Base-by-base conservation (phyloP, 768 basidiomycete genomes). In the Wakefieldia striispora region DNA sequence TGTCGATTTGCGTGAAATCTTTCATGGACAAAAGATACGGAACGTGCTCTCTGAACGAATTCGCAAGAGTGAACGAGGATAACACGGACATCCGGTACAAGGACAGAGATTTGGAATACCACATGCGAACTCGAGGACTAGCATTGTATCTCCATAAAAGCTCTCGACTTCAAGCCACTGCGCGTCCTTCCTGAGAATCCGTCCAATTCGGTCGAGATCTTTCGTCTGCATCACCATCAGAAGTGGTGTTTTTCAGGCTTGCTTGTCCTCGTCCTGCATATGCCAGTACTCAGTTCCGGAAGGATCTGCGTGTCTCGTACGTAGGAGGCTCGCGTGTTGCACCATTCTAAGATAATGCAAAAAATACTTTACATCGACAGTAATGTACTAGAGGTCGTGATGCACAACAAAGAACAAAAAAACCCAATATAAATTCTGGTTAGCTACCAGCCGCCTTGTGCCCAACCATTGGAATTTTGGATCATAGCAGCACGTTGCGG, bases 401-500 rank as follows among this genome's bases (percentile, higher is more conserved):
- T 38, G 38, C 48, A 50, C 45, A 56, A 53, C 40, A 56, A 42
- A 56, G 44, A 51, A 57, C 46, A 52, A 57, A 29, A 33, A 54
- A 57, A 45, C 39, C 46, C 33, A 48, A 45, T 47, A 53, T 49
- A 54, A 59, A 59, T 46, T 51, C 49, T 46, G 37, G 23, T 14
- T 16, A 11, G 60, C 64, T 68, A 75, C 46, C 69, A 66, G 8
- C 68, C 64, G 9, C 68, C 54, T 34, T 59, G 43, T 27, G 62
- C 61, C 73, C 73, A 76, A 33, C 72, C 67, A 8, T 64, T 66
- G 2, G 64, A 59, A 43, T 77, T 71, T 59, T 86, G 83, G 44
- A 88, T 75, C 76, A 84, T 75, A 14, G 84, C 79, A 24, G 85
- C 79, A 36, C 85, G 81, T 45, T 77, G 76, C 38, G 84, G 81